These are phyloP conservation scores for Pichia inconspicua DNA, from an alignment of 1,139 yeast genomes.

Conservation along the genomic window DNA sequence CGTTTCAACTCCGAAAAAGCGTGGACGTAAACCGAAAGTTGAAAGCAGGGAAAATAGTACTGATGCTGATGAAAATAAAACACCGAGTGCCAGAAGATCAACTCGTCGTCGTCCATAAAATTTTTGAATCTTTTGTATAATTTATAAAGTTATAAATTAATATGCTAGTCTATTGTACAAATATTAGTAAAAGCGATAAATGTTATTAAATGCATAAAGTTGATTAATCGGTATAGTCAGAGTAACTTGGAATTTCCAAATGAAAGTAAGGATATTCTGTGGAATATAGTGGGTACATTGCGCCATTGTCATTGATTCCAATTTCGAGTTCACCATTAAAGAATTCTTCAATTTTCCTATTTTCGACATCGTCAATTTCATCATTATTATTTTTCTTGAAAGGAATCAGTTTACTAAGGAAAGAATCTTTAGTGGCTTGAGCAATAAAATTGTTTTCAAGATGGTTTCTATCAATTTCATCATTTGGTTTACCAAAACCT, in stretches of 20 bases:
- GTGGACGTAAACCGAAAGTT: conserved; percentile 8
- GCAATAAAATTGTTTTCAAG: neutral
- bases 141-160: neutral
- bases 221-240: conserved; percentile 19
- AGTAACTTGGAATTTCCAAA: conserved; percentile 68
- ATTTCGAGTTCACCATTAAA: conserved; percentile 15
- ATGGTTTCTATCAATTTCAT: neutral
- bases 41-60: neutral
- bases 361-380: neutral
- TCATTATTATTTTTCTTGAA: neutral
- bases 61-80: neutral
- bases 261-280: conserved; percentile 84
- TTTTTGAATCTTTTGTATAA: neutral
- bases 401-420: neutral
- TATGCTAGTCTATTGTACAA: neutral
- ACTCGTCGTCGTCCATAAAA: conserved; percentile 7
- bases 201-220: neutral
- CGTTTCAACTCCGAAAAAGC: conserved; percentile 4
- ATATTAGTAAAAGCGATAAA: neutral
- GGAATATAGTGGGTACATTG: conserved; percentile 35
- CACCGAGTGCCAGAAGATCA: conserved; percentile 3
- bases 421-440: neutral
- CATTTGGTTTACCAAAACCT: conserved; percentile 53
- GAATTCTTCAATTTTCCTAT: neutral
- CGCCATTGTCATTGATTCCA: conserved; percentile 38